Base-by-base conservation (phyloP, 805 yeast genomes). In the Ogataea paradorogensis region DNA sequence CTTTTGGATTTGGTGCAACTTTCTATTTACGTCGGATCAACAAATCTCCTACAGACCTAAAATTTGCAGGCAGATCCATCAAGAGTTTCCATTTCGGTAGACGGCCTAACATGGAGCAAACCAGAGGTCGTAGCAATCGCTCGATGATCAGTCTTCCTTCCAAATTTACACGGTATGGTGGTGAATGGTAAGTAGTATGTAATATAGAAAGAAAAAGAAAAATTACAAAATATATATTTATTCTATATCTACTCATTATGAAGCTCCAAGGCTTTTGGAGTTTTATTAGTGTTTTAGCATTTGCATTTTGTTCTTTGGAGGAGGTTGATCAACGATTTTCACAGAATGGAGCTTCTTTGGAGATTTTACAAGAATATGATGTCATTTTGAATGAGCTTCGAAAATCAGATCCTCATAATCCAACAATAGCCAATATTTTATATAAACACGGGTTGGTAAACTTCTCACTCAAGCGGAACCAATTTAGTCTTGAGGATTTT, bases 361-460 rank as follows among this genome's bases (percentile, higher is more conserved):
- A 50, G 10, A 43, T 63, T 6, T 37, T 65, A 18, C 59, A 56
- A 31, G 56, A 59, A 9, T 63, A 63, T 42, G 65, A 61, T 27
- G 21, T 48, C 3, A 28, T 61, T 0, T 32, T 58, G 11, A 27
- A 41, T 9, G 50, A 47, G 5, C 38, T 60, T 11, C 39, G 45
- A 22, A 47, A 45, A 18, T 10, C 30, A 5, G 40, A 50, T 21
- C 22, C 41, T 1, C 34, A 15, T 15, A 40, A 45, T 27, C 33
- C 45, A 9, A 46, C 30, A 28, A 45, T 73, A 13, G 61, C 78
- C 0, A 74, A 72, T 46, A 58, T 80, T 1, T 69, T 72, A 45
- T 80, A 74, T 55, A 81, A 78, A 53, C 71, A 73, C 40, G 89
- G 87, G 0, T 55, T 82, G 30, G 73, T 82, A 3, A 82, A 81